Base-by-base conservation (phyloP, 106 monocot genomes). In the Apostasia shenzhenica region DNA sequence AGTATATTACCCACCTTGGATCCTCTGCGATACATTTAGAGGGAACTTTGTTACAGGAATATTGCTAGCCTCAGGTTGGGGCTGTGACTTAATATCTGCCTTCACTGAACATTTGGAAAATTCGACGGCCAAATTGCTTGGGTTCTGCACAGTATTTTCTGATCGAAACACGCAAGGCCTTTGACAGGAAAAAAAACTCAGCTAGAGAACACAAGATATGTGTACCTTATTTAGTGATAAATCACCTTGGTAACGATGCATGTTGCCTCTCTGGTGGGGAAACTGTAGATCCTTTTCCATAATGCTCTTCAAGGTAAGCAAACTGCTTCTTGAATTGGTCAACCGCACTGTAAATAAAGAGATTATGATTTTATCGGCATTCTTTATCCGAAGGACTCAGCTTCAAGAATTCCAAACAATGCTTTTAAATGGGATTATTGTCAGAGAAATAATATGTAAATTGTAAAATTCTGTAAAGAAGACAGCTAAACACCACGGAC, bases 271-370 rank as follows among this genome's bases (percentile, higher is more conserved):
- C 94, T 67, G 75, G 85, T 67, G 94, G 85, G 41, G 83, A n/a
- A 14, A 81, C 87, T 8, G 81, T 64, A 46, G 79, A 68, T 50
- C 91, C 87, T 52, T 81, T 94, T 75, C 79, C 85, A 78, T 85
- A 85, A 45, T 94, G 78, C 61, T 94, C 94, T 72, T 94, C 94
- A 70, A 94, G 94, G 72, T 94, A 88, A 63, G 94, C 87, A 91
- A 94, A 94, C 67, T 94, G 94, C 70, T 94, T 94, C 74, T 88
- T 94, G 59, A 94, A 94, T 51, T 94, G 94, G 71, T 94, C 94
- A 59, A 91, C 90, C 59, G 94, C 94, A 83, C 94, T 94, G 78
- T n/a, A 77, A 82, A 40, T 9, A 66, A 68, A 58, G 13, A 52
- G 8, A 72, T 40, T 54, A 41, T 13, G 14, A 45, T 46, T 44